These are phyloP conservation scores for Sporopachydermia quercuum DNA, from an alignment of 805 yeast species.

Conservation along the genomic window DNA sequence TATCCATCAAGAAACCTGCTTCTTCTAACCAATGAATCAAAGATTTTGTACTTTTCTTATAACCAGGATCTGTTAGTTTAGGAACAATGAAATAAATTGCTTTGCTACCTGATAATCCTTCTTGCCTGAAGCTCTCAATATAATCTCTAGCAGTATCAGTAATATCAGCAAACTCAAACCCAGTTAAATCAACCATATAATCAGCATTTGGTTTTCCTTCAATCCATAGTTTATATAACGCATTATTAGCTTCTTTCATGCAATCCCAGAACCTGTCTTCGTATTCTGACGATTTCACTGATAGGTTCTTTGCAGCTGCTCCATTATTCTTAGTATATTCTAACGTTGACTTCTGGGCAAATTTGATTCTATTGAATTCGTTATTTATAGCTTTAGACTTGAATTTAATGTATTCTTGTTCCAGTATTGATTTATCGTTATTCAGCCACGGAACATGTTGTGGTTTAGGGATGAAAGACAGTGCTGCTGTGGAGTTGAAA, in stretches of 20 bases:
- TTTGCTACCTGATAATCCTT: not conserved
- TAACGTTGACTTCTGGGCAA: slow-evolving; percentile 15
- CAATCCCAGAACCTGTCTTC: slow-evolving; percentile 11
- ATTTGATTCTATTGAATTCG: slow-evolving; percentile 14
- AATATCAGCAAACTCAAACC: slow-evolving; percentile 1
- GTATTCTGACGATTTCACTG: slow-evolving; percentile 14
- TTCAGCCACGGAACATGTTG: slow-evolving; percentile 13
- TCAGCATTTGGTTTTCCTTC: slow-evolving; percentile 10
- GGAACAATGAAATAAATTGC: slow-evolving; percentile 2
- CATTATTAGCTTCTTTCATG: slow-evolving; percentile 15
- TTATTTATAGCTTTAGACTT: slow-evolving; percentile 11
- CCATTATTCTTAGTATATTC: slow-evolving; percentile 15
- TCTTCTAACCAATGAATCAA: slow-evolving; percentile 19
- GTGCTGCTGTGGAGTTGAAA: slow-evolving; percentile 2
- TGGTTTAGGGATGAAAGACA: slow-evolving; percentile 9
- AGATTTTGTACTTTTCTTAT: slow-evolving; percentile 1
- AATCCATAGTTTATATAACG: slow-evolving; percentile 12
- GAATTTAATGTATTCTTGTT: slow-evolving; percentile 8
- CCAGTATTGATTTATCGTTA: slow-evolving; percentile 2
- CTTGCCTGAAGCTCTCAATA: not conserved
- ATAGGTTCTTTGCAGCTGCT: slow-evolving; percentile 13
- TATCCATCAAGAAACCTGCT: slow-evolving; percentile 23
- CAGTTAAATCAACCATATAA: slow-evolving; percentile 10
- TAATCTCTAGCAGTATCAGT: slow-evolving; percentile 1
- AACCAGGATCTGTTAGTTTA: not conserved